phyloP scores from a whole-genome alignment of 1,284 basidiomycete genomes.

The Erythrobasidium hasegawianum region DNA sequence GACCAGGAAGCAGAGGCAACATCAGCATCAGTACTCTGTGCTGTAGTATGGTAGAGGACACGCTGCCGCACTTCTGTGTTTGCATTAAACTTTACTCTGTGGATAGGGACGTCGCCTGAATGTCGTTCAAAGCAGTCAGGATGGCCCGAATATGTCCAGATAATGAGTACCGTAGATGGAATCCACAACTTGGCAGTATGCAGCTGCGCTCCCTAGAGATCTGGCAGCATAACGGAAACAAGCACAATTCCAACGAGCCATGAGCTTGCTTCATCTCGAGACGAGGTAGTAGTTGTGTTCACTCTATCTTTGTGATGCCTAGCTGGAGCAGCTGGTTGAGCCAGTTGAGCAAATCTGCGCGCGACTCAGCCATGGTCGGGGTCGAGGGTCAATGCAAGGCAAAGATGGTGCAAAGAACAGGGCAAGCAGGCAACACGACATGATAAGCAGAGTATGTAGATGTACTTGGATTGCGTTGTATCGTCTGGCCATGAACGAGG shows the following conservation, averaged over 20 bases:
- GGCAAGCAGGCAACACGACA: too few species aligned
- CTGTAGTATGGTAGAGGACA: too few species aligned
- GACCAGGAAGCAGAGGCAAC: not conserved
- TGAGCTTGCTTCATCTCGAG: too few species aligned
- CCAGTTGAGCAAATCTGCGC: constrained; percentile 88
- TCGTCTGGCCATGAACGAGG: too few species aligned
- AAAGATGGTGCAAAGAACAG: too few species aligned
- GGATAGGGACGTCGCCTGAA: constrained; percentile 20
- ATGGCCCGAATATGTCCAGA: too few species aligned
- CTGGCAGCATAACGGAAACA: not conserved
- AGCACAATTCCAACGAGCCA: too few species aligned
- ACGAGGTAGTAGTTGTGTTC: too few species aligned
- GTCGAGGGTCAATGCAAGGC: too few species aligned
- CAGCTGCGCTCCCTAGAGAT: constrained; percentile 24
- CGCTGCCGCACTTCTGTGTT: constrained; percentile 33
- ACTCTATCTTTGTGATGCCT: constrained; percentile 73
- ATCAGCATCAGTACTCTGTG: too few species aligned
- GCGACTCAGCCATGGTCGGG: constrained; percentile 42
- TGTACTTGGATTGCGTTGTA: too few species aligned
- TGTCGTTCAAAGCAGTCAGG: not conserved
- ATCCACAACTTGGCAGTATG: constrained; percentile 33
- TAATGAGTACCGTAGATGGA: constrained; percentile 28
- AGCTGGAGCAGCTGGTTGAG: constrained; percentile 86
- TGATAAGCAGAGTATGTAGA: too few species aligned
- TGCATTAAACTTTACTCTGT: constrained; percentile 34